Evolutionary conservation across 768 basidiomycete species (phyloP).

Genomic region (Leccinum broughii): DNA sequence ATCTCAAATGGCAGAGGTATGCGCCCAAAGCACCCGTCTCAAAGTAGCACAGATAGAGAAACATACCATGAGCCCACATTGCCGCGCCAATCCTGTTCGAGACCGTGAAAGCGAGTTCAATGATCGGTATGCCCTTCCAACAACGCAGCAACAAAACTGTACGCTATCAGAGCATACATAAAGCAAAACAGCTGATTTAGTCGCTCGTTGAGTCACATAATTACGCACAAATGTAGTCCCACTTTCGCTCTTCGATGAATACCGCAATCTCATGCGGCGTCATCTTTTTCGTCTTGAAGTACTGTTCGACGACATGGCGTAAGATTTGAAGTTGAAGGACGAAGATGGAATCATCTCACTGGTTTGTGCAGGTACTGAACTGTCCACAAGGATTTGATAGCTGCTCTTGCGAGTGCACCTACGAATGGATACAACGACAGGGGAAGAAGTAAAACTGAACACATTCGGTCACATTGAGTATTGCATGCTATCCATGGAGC

Average conservation of each 20-base stretch:
- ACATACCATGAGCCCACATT: slow-evolving; percentile 89
- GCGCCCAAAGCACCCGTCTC: not conserved
- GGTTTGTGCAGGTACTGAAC: slow-evolving; percentile 67
- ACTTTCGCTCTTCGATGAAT: slow-evolving; percentile 87
- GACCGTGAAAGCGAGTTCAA: slow-evolving; percentile 79
- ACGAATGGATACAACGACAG: slow-evolving; percentile 69
- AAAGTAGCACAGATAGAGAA: not conserved
- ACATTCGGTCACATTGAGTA: not conserved
- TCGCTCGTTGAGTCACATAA: not conserved
- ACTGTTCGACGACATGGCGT: slow-evolving; percentile 41
- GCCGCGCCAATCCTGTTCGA: slow-evolving; percentile 91
- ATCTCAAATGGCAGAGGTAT: too few species aligned
- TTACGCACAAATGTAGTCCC: slow-evolving; percentile 75
- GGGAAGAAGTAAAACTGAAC: slow-evolving; percentile 57
- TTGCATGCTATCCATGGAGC: too few species aligned
- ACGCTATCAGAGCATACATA: slow-evolving; percentile 47
- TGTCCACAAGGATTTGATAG: slow-evolving; percentile 66
- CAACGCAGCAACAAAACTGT: slow-evolving; percentile 82
- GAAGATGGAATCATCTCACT: slow-evolving; percentile 38
- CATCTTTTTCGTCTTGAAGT: slow-evolving; percentile 88
- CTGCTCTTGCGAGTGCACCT: slow-evolving; percentile 61
- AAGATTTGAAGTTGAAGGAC: not conserved
- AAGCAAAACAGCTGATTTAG: not conserved
- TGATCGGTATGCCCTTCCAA: slow-evolving; percentile 78
- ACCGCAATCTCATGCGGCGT: slow-evolving; percentile 60